Evolutionary conservation across 371 early-diverging fungal species (phyloP).

Genomic region (Zopfochytrium polystomum): DNA sequence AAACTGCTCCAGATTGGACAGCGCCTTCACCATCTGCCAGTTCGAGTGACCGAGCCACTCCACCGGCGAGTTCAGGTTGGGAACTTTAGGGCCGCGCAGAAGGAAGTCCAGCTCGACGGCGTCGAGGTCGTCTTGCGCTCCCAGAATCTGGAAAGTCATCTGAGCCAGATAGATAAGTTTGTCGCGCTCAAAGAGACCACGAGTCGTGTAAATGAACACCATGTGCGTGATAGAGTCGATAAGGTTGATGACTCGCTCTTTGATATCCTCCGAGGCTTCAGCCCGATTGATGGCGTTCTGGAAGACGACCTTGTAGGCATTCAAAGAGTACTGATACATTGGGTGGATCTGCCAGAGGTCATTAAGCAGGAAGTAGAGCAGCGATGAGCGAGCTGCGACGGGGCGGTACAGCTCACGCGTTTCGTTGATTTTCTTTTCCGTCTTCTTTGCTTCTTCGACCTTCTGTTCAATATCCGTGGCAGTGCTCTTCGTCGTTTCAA

Average conservation of each 20-base stretch:
- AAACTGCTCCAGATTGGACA: conserved; percentile 57
- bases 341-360: conserved; percentile 61
- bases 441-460: conserved; percentile 62
- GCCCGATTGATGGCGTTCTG: conserved; percentile 57
- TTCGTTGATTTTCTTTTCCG: conserved; percentile 65
- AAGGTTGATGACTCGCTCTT: conserved; percentile 55
- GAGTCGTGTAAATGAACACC: conserved; percentile 57
- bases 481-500: conserved; percentile 60
- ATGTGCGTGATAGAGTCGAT: conserved; percentile 61
- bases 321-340: conserved; percentile 63
- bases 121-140: conserved; percentile 52
- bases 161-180: conserved; percentile 62
- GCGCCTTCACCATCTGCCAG: conserved; percentile 59
- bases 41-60: conserved; percentile 52
- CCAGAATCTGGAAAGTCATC: conserved; percentile 62
- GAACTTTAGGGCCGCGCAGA: conserved; percentile 48
- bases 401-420: conserved; percentile 63
- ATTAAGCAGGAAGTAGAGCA: conserved; percentile 62
- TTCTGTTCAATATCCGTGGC: conserved; percentile 63
- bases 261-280: conserved; percentile 58
- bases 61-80: conserved; percentile 48
- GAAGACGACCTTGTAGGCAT: conserved; percentile 64
- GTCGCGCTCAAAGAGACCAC: conserved; percentile 63
- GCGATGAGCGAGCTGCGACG: conserved; percentile 58
- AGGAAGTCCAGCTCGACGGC: conserved; percentile 56